Conservation (phyloP, 2,329 filamentous ascomycete species). For the Cyphellophora attinorum region DNA sequence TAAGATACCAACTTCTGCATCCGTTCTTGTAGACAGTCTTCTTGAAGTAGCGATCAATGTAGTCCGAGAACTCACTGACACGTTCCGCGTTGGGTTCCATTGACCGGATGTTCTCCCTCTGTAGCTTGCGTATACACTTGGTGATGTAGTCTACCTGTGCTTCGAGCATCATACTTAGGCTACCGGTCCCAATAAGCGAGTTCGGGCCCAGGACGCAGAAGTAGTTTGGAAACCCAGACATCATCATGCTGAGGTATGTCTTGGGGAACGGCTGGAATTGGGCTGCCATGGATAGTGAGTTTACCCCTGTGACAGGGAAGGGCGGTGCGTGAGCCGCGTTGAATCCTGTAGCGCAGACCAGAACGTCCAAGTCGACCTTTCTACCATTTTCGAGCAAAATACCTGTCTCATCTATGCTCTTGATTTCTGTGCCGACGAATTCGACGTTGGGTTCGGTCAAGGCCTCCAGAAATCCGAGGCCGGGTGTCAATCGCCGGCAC, state of each 20-base stretch:
- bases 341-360: constrained; percentile 29
- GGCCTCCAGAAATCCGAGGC: constrained; percentile 17
- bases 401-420: constrained; percentile 11
- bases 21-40: constrained; percentile 8
- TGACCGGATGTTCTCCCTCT: constrained; percentile 8
- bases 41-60: constrained; percentile 8
- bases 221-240: too few relatives aligned
- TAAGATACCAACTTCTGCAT: constrained; percentile 24
- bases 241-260: too few relatives aligned
- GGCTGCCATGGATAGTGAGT: too few relatives aligned
- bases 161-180: constrained; percentile 9
- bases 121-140: constrained; percentile 7
- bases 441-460: constrained; percentile 18
- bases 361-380: constrained; percentile 22
- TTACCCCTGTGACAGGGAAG: too few relatives aligned
- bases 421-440: constrained; percentile 13
- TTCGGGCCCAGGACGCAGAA: constrained; percentile 24
- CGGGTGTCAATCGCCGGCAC: constrained; percentile 16
- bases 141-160: constrained; percentile 9
- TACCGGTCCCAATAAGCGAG: constrained; percentile 21
- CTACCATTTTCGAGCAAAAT: constrained; percentile 24
- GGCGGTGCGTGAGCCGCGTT: constrained; percentile 23
- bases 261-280: too few relatives aligned
- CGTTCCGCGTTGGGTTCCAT: constrained; percentile 4
- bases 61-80: constrained; percentile 8